phyloP scores from a whole-genome alignment of 2,329 filamentous ascomycete species.

The Penicillium corylophilum region DNA sequence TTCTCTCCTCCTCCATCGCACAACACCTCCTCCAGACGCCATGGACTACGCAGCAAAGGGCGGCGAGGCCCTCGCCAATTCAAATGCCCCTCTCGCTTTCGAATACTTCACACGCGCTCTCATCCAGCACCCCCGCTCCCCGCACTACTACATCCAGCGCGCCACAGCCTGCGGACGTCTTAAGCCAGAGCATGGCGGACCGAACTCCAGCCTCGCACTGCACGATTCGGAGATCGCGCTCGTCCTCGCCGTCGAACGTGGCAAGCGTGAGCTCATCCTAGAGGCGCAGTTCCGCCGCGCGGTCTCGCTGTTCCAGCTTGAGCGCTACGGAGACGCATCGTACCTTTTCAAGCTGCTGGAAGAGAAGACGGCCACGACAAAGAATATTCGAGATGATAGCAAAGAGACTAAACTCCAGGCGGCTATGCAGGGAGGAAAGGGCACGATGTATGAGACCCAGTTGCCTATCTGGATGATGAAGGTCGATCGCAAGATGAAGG shows the following conservation, averaged over 20 bases:
- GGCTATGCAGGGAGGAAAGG: conserved; percentile 26
- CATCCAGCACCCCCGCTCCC: conserved; percentile 60
- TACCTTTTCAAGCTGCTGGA: conserved; percentile 62
- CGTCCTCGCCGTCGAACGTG: conserved; percentile 63
- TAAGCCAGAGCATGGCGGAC: conserved; percentile 49
- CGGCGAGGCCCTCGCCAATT: conserved; percentile 59
- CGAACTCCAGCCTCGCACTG: conserved; percentile 54
- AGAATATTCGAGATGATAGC: neutral
- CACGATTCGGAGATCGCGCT: conserved; percentile 68
- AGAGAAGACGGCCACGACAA: conserved; percentile 53
- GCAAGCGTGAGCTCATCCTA: conserved; percentile 71
- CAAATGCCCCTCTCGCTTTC: conserved; percentile 68
- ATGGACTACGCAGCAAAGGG: conserved; percentile 60
- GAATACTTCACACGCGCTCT: conserved; percentile 67
- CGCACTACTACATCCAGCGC: conserved; percentile 77
- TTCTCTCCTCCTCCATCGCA: neutral
- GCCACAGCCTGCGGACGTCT: conserved; percentile 73
- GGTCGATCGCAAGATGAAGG: conserved; percentile 52
- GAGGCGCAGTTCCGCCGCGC: conserved; percentile 80
- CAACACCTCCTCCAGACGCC: neutral
- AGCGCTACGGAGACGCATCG: conserved; percentile 71
- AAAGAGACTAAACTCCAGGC: neutral
- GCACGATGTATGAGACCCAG: conserved; percentile 33
- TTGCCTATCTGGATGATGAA: conserved; percentile 61
- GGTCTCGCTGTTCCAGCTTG: conserved; percentile 69